Percentiles rank a stretch among this genome's conserved stretches.
These are phyloP conservation scores for Alnus glutinosa DNA, from an alignment of 306 rosid species.

Conservation along the genomic window DNA sequence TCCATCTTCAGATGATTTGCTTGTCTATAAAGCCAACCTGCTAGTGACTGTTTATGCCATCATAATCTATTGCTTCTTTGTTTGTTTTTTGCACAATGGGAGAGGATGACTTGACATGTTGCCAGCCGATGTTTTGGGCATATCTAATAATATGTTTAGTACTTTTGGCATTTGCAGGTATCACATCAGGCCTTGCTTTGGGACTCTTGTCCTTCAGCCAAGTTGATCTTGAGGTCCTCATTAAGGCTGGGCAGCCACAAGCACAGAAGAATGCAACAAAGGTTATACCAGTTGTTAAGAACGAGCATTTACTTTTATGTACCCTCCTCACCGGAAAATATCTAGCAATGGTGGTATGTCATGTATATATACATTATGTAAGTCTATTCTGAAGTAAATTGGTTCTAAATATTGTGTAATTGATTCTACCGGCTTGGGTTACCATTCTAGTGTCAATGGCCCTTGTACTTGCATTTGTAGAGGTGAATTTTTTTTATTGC, in stretches of 20 bases:
- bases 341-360: conserved; percentile 47
- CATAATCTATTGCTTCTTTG: not conserved
- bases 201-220: conserved; percentile 70
- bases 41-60: not conserved
- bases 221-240: conserved; percentile 76
- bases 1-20: not conserved
- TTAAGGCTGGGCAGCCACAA: conserved; percentile 56
- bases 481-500: conserved; percentile 14
- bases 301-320: conserved; percentile 59
- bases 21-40: not conserved
- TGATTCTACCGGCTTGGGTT: conserved; percentile 25
- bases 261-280: conserved; percentile 59
- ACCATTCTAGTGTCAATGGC: conserved; percentile 27
- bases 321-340: conserved; percentile 45
- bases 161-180: conserved; percentile 54
- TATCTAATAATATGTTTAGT: conserved; percentile 33
- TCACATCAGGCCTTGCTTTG: conserved; percentile 65
- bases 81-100: not conserved
- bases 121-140: conserved; percentile 54
- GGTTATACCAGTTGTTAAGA: conserved; percentile 62
- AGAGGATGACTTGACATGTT: conserved; percentile 36
- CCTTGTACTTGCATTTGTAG: conserved; percentile 28
- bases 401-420: not conserved
- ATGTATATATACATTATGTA: not conserved
- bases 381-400: not conserved